phyloP scores from a whole-genome alignment of 163 green algal species.

The Scenedesmus sp. region DNA sequence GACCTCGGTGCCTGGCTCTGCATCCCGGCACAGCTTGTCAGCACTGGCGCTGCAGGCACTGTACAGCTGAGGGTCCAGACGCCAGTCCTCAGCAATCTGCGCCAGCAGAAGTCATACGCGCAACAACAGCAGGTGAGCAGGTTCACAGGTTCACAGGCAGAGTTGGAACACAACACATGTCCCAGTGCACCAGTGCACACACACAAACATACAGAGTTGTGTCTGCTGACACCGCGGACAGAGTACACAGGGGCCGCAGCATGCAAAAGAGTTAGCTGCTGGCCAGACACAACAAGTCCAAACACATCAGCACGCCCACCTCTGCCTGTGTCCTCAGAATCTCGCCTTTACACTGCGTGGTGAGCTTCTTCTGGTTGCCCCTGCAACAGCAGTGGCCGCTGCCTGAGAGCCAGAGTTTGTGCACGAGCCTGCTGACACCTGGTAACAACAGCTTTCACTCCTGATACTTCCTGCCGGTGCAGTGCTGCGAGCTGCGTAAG shows the following conservation, averaged over 20 bases:
- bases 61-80: constrained; percentile 78
- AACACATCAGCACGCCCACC: background rate
- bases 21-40: constrained; percentile 72
- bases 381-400: constrained; percentile 10
- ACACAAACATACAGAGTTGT: too few species aligned
- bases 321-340: constrained; percentile 38
- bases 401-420: background rate
- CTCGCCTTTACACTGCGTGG: constrained; percentile 35
- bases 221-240: too few species aligned
- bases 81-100: constrained; percentile 80
- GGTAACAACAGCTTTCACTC: background rate
- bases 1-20: constrained; percentile 72
- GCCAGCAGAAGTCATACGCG: background rate
- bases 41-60: constrained; percentile 75
- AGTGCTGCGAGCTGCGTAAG: background rate
- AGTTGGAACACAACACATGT: too few species aligned
- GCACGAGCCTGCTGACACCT: background rate
- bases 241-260: too few species aligned
- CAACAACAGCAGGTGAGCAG: constrained; percentile 8
- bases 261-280: background rate
- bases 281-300: background rate
- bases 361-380: constrained; percentile 34
- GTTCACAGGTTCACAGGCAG: too few species aligned
- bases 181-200: too few species aligned
- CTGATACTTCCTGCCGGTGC: background rate